Evolutionary conservation across 2,329 filamentous ascomycete genomes (phyloP).

Genomic region (Fusarium succisae): DNA sequence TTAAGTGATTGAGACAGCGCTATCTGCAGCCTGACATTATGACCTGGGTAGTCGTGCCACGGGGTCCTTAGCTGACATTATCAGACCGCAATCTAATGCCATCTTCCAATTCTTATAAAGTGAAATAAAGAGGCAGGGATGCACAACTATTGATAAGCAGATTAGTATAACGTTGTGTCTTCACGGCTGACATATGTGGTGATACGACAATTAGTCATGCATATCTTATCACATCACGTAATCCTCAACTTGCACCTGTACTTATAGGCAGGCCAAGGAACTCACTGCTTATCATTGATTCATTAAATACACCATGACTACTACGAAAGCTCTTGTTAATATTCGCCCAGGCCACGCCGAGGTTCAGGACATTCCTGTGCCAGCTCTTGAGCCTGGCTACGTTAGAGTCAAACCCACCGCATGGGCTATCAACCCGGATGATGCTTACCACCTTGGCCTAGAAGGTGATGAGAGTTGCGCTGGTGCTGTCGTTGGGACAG

Average conservation of each 20-base stretch:
- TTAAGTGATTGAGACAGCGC: too few relatives aligned
- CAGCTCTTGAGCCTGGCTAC: not conserved
- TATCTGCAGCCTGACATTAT: too few relatives aligned
- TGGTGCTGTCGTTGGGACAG: slow-evolving; percentile 49
- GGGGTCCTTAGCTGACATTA: too few relatives aligned
- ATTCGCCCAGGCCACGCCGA: not conserved
- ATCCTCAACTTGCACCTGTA: not conserved
- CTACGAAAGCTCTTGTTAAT: not conserved
- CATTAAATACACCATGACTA: not conserved
- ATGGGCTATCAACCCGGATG: slow-evolving; percentile 3
- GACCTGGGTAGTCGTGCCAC: too few relatives aligned
- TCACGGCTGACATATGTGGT: not conserved
- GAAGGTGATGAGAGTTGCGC: not conserved
- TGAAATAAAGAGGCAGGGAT: accelerated
- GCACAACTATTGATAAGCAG: not conserved
- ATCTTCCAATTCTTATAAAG: too few relatives aligned
- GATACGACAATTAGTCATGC: not conserved
- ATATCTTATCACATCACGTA: not conserved
- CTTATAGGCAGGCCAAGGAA: not conserved
- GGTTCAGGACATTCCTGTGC: not conserved
- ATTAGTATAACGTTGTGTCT: not conserved
- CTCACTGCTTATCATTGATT: accelerated
- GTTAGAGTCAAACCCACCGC: not conserved
- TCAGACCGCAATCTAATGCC: too few relatives aligned
- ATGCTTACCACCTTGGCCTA: not conserved